Evolutionary conservation across 768 basidiomycete genomes (phyloP), one percentile per base, ranked within the genome.

Genomic region (Tremella yokohamensis): DNA sequence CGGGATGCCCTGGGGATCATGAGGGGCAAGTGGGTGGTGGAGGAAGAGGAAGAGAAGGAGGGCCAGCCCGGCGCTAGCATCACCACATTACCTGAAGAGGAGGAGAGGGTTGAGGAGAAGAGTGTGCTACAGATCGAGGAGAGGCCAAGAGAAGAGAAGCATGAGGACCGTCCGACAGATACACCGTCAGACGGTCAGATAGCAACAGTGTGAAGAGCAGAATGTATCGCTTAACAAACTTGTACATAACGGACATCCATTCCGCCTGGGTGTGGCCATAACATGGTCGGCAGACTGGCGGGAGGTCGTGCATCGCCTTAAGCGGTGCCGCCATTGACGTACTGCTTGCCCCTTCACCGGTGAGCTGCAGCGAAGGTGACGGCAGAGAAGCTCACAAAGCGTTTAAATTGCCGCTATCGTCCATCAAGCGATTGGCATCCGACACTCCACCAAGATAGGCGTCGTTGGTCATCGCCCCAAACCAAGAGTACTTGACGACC

Each of bases 1-100:
- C 40, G 56, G 64, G 40, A 68, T 58, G 57, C 61, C 61, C 20
- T 61, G 51, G 45, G 66, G 62, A 7, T 69, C 56, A 29, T 62
- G 42, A 52, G 51, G 26, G 39, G 29, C 29, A 34, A 34, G 29
- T n/a, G 29, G 26, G 29, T 22, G 37, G 12, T 9, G 26, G 42
- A 19, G 56, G 4, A 24, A 52, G 42, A 19, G 56, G 4, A 24
- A 52, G 24, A 3, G 22, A 40, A 18, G 34, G 34, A 19, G 48
- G 48, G 20, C 29, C 29, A 34, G 29, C 29, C 29, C 6, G 29
- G 29, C 29, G 29, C 29, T 34, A 34, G 29, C 29, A 34, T 34
- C 29, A 34, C 11, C 29, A 34, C 29, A 34, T 34, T 34, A 11
- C 29, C 29, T 4, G 29, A 34, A 6, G 29, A 34, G 29, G 29